phyloP scores from a whole-genome alignment of 1,139 yeast genomes.

The Tardiomyces blankii region DNA sequence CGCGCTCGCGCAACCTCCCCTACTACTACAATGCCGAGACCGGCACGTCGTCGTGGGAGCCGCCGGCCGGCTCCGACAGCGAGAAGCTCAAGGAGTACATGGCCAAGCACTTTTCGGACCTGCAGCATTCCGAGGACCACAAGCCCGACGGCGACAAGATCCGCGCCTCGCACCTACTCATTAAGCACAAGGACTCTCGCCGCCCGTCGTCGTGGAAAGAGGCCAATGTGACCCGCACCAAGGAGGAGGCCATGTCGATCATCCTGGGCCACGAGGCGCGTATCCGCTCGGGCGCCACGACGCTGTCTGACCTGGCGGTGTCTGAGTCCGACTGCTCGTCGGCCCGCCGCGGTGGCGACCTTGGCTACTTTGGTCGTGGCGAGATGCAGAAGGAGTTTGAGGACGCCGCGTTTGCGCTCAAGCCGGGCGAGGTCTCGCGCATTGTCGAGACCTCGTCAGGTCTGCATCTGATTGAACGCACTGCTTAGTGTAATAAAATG shows the following conservation, averaged over 20 bases:
- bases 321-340: constrained; percentile 87
- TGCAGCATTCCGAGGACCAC: constrained; percentile 6
- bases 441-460: constrained; percentile 89
- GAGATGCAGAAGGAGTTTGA: constrained; percentile 95
- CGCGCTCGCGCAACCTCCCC: constrained; percentile 75
- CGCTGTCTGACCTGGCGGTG: constrained; percentile 61
- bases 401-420: constrained; percentile 68
- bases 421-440: constrained; percentile 75
- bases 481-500: constrained; percentile 36
- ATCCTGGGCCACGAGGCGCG: constrained; percentile 47
- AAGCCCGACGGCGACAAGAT: constrained; percentile 41
- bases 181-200: constrained; percentile 75
- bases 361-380: constrained; percentile 80
- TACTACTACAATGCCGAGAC: constrained; percentile 67
- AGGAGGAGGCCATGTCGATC: constrained; percentile 73
- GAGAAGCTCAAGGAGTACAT: constrained; percentile 49
- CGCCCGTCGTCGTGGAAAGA: constrained; percentile 90
- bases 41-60: constrained; percentile 78
- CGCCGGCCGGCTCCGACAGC: constrained; percentile 75
- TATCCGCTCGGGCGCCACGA: constrained; percentile 58
- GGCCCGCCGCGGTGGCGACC: constrained; percentile 80
- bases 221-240: constrained; percentile 59
- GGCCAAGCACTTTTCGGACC: constrained; percentile 22
- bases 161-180: constrained; percentile 60
- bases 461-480: constrained; percentile 76